phyloP scores from a whole-genome alignment of 805 yeast species.

The Kodamaea kaohsiungensis region DNA sequence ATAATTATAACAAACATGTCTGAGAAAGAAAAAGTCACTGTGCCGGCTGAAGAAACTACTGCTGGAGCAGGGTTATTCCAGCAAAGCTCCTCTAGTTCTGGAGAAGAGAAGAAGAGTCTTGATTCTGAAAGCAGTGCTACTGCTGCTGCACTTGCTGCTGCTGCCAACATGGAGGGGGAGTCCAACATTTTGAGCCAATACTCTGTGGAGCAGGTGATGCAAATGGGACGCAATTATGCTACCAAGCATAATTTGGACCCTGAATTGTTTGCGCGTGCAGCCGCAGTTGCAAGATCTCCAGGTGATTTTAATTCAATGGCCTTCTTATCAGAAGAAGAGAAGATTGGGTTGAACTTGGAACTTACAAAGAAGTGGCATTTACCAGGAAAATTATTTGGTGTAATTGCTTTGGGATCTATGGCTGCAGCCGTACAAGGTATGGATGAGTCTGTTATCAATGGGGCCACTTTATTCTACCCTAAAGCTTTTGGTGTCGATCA shows the following conservation, averaged over 20 bases:
- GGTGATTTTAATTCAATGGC: slow-evolving; percentile 57
- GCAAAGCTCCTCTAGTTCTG: not conserved
- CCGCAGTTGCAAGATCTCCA: slow-evolving; percentile 60
- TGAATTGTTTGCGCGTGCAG: slow-evolving; percentile 62
- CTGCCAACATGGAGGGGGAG: not conserved
- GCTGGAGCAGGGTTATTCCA: not conserved
- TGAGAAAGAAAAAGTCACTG: not conserved
- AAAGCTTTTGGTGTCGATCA: slow-evolving; percentile 47
- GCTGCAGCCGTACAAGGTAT: slow-evolving; percentile 75
- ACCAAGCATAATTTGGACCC: slow-evolving; percentile 53
- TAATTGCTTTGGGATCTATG: slow-evolving; percentile 61
- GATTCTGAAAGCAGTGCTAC: not conserved
- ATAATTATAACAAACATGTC: not conserved
- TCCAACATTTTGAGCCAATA: slow-evolving; percentile 56
- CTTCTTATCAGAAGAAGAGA: slow-evolving; percentile 47
- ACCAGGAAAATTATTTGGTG: slow-evolving; percentile 50
- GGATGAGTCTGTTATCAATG: slow-evolving; percentile 73
- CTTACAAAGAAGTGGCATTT: slow-evolving; percentile 44
- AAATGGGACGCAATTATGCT: slow-evolving; percentile 71
- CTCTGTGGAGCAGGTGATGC: slow-evolving; percentile 61
- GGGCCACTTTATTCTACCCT: slow-evolving; percentile 65
- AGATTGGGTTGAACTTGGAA: slow-evolving; percentile 48
- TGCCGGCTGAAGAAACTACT: not conserved
- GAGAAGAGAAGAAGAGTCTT: not conserved
- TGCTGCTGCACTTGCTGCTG: not conserved